Evolutionary conservation across 202 grass and related monocot genomes (phyloP).

Genomic region (Musa balbisiana): DNA sequence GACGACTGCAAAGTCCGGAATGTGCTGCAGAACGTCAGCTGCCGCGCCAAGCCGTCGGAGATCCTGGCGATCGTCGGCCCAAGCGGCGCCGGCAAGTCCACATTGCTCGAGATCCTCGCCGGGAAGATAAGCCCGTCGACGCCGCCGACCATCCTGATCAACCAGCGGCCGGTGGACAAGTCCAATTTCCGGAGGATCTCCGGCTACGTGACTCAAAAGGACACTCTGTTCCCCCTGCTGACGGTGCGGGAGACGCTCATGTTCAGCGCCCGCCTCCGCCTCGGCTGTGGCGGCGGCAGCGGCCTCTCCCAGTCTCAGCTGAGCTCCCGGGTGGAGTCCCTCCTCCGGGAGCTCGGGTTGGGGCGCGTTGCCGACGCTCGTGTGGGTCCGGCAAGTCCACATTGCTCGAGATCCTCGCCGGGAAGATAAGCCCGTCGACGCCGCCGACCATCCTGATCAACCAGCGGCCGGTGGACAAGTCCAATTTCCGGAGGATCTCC

Average conservation of each 20-base stretch:
- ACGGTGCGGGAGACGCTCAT: slow-evolving; percentile 77
- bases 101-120: slow-evolving; percentile 72
- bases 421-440: slow-evolving; percentile 34
- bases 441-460: slow-evolving; percentile 35
- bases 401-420: slow-evolving; percentile 72
- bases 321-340: slow-evolving; percentile 31
- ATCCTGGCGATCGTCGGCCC: slow-evolving; percentile 87
- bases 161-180: slow-evolving; percentile 30
- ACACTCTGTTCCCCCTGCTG: slow-evolving; percentile 75
- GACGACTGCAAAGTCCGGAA: slow-evolving; percentile 17
- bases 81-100: slow-evolving; percentile 85
- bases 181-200: slow-evolving; percentile 46
- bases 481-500: slow-evolving; percentile 44
- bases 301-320: slow-evolving; percentile 1
- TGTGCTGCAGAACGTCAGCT: slow-evolving; percentile 55
- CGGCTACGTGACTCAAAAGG: slow-evolving; percentile 65
- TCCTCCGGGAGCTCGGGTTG: slow-evolving; percentile 52
- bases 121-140: slow-evolving; percentile 40
- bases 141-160: slow-evolving; percentile 31
- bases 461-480: slow-evolving; percentile 26
- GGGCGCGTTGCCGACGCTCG: slow-evolving; percentile 30
- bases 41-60: slow-evolving; percentile 44
- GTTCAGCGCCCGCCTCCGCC: slow-evolving; percentile 61
- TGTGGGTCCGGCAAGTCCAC: slow-evolving; percentile 34
- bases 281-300: slow-evolving; percentile 20